A percentile compares a stretch with the other conserved stretches of the same genome.
Evolutionary conservation across 208 protist genomes (phyloP).

Genomic region (Crithidia sp.): DNA sequence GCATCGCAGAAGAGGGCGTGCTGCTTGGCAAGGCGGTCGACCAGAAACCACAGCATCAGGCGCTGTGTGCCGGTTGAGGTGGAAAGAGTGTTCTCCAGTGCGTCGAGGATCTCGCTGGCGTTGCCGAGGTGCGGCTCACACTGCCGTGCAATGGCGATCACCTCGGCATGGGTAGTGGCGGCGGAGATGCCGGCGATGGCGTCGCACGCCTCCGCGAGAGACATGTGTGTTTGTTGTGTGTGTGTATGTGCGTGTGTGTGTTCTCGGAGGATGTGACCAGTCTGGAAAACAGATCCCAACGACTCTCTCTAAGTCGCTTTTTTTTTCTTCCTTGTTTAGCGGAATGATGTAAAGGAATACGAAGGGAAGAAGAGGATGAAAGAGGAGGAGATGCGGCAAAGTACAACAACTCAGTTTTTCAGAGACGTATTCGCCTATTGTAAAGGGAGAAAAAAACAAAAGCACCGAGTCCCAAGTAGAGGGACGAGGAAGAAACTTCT

Average conservation of each 20-base stretch:
- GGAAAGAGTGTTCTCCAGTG: conserved; percentile 73
- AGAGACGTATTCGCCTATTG: too few species aligned
- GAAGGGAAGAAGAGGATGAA: too few species aligned
- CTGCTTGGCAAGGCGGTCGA: conserved; percentile 87
- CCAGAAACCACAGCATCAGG: conserved; percentile 84
- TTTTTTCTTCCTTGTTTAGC: too few species aligned
- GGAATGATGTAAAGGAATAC: too few species aligned
- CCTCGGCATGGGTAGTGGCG: conserved; percentile 46
- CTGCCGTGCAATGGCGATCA: conserved; percentile 57
- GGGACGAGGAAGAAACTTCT: too few species aligned
- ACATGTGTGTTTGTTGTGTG: conserved; percentile 34
- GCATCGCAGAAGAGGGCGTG: conserved; percentile 79
- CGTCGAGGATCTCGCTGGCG: conserved; percentile 72
- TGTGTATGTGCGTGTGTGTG: conserved; percentile 1
- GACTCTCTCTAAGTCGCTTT: too few species aligned
- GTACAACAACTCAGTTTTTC: too few species aligned
- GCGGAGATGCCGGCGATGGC: conserved; percentile 67
- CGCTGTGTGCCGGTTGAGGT: conserved; percentile 52
- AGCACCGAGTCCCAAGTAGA: background rate
- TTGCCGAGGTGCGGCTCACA: conserved; percentile 73
- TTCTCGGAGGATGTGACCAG: too few species aligned
- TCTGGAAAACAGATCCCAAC: too few species aligned
- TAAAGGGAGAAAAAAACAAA: conserved; percentile 5
- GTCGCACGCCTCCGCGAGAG: conserved; percentile 72
- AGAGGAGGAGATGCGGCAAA: too few species aligned